Evolutionary conservation across 208 protist species (phyloP).

Genomic region (Lotmaria passim): DNA sequence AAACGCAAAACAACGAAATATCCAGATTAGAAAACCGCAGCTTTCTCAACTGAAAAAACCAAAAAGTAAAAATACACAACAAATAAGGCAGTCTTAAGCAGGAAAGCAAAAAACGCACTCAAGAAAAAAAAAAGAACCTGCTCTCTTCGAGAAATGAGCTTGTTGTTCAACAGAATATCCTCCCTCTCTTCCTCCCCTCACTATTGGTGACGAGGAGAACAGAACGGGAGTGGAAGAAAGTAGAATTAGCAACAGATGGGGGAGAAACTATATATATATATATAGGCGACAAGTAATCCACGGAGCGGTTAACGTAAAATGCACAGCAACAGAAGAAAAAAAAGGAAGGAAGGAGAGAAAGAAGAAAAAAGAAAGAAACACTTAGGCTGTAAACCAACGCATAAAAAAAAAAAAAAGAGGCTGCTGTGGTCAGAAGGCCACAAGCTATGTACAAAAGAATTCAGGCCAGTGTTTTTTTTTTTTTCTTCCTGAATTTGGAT

Average conservation of each 20-base stretch:
- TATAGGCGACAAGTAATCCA: background rate
- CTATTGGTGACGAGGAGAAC: no score
- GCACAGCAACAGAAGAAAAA: background rate
- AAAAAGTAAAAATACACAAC: background rate
- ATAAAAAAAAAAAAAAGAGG: background rate
- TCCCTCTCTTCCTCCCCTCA: no score
- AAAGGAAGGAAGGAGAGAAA: slow-evolving; percentile 5
- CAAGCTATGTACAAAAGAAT: no score
- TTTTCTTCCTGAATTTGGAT: background rate
- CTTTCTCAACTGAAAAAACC: background rate
- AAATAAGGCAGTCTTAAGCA: background rate
- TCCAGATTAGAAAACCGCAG: no score
- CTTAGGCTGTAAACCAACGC: background rate
- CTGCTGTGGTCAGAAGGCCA: no score
- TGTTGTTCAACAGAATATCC: no score
- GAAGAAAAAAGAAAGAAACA: slow-evolving; percentile 7
- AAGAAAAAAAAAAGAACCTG: background rate
- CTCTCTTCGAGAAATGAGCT: no score
- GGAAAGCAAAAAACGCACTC: background rate
- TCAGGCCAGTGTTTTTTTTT: background rate
- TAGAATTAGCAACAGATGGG: background rate
- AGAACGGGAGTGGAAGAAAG: background rate
- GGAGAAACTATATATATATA: background rate
- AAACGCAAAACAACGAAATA: no score
- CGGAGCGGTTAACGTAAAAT: background rate